phyloP scores from a whole-genome alignment of 352 stramenopile species.

The Pythium diclinum region DNA sequence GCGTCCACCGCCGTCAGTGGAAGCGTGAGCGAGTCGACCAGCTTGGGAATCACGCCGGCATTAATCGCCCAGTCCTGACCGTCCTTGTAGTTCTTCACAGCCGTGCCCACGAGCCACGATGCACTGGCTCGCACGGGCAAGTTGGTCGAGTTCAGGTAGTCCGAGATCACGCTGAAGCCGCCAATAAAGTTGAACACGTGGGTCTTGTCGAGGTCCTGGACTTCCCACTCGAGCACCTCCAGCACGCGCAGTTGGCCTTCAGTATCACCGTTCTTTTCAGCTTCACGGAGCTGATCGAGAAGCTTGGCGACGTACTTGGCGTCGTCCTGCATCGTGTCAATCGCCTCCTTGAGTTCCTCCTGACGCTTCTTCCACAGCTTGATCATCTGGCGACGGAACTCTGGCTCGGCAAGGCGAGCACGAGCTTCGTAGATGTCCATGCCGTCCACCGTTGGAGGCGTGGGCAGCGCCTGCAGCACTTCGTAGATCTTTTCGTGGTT shows the following conservation, averaged over 20 bases:
- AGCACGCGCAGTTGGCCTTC: constrained; percentile 54
- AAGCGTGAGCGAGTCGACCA: constrained; percentile 57
- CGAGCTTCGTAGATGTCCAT: constrained; percentile 79
- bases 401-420: constrained; percentile 55
- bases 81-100: constrained; percentile 83
- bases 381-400: constrained; percentile 75
- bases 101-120: constrained; percentile 71
- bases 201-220: constrained; percentile 87
- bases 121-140: constrained; percentile 55
- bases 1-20: constrained; percentile 16
- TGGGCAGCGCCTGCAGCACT: constrained; percentile 66
- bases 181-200: constrained; percentile 86
- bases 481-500: constrained; percentile 89
- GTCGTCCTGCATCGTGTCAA: constrained; percentile 78
- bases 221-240: constrained; percentile 79
- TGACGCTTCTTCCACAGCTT: constrained; percentile 82
- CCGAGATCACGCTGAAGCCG: constrained; percentile 65
- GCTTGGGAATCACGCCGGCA: constrained; percentile 61
- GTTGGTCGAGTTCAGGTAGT: constrained; percentile 72
- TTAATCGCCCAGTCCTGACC: constrained; percentile 80
- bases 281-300: constrained; percentile 66
- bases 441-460: constrained; percentile 66
- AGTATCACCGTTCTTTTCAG: constrained; percentile 44
- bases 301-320: constrained; percentile 70
- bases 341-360: constrained; percentile 72